Evolutionary conservation across 169 alveolate species (phyloP).

Genomic region (Nephromyces sp.): DNA sequence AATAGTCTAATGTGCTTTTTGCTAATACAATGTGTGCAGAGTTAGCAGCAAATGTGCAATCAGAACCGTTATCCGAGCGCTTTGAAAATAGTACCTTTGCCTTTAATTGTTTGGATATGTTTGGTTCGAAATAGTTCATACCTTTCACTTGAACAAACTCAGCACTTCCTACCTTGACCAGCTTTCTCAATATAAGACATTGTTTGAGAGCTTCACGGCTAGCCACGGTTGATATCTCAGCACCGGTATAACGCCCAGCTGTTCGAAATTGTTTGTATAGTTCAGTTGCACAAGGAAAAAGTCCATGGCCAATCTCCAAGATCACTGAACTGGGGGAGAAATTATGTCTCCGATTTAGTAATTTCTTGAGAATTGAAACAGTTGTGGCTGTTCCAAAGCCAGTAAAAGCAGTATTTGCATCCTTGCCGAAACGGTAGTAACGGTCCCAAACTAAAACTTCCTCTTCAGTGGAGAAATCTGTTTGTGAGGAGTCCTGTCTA

Average conservation of each 20-base stretch:
- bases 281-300: background rate
- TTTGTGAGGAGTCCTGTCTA: background rate
- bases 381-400: background rate
- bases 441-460: background rate
- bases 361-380: background rate
- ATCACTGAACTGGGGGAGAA: background rate
- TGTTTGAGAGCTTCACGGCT: background rate
- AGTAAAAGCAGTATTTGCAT: background rate
- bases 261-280: background rate
- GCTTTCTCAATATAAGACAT: background rate
- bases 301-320: conserved; percentile 1
- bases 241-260: background rate
- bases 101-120: too few species aligned
- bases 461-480: background rate
- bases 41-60: background rate
- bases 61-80: too few species aligned
- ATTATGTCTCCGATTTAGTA: background rate
- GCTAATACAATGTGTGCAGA: background rate
- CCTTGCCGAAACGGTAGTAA: background rate
- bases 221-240: background rate
- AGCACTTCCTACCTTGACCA: background rate
- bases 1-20: background rate
- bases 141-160: background rate
- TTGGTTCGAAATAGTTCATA: background rate
- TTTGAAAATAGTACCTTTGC: background rate